A percentile compares a stretch with the other conserved stretches of the same genome.
Conservation (phyloP, 106 monocot genomes). For the Dendrobium chrysotoxum region DNA sequence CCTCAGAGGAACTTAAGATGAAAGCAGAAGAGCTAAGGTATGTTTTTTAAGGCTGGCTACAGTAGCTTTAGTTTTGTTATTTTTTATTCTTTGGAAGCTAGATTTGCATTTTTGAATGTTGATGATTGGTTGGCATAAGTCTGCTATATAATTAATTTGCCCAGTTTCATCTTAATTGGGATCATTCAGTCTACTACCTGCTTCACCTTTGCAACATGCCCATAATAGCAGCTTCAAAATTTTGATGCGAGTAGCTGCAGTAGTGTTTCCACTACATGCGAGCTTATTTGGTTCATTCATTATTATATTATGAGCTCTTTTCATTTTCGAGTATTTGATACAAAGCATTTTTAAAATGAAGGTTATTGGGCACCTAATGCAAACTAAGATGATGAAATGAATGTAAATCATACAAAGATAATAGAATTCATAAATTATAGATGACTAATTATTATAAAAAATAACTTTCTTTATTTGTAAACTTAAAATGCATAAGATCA, state of each 20-base stretch:
- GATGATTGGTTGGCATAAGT: not conserved
- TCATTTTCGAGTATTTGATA: not conserved
- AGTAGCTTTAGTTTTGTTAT: not conserved
- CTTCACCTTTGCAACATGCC: not conserved
- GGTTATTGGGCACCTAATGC: not conserved
- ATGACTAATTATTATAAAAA: not conserved
- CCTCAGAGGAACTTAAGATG: constrained; percentile 73
- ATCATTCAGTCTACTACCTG: not conserved
- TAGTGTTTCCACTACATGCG: not conserved
- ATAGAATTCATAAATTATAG: not conserved
- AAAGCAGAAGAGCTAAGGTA: constrained; percentile 91
- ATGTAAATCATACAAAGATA: not conserved
- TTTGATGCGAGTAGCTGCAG: not conserved
- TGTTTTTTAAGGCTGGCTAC: constrained; percentile 9
- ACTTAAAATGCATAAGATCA: no score
- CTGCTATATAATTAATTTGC: not conserved
- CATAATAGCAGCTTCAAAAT: not conserved
- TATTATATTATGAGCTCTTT: not conserved
- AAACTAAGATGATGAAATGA: not conserved
- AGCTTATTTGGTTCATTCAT: not conserved
- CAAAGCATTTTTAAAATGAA: not conserved
- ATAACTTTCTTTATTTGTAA: no score
- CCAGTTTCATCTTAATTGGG: not conserved
- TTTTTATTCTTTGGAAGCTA: not conserved
- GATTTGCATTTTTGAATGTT: not conserved